Evolutionary conservation across 805 yeast species (phyloP), one percentile per base, ranked within the genome.

Genomic region (Saccharomycopsis javanensis): DNA sequence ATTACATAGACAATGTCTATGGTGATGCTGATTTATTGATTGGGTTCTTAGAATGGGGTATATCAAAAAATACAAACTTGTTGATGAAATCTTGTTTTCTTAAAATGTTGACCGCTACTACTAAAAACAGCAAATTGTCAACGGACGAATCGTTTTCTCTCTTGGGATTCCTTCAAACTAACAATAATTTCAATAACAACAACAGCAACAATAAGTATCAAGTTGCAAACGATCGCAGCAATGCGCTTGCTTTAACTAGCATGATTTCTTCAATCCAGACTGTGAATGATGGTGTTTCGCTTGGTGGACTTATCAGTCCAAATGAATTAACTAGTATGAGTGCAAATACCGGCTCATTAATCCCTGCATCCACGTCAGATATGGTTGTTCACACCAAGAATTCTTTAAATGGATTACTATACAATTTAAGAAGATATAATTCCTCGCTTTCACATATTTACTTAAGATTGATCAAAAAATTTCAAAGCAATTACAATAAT

Each of bases 31-130:
- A 51, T 27, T 30, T 16, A 13, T 27, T 35, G 16, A 28, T 31
- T 35, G 97, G 96, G 0, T 91, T 94, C 62, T 74, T 92, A 45
- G 80, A 80, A 56, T 94, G 98, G 98, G 95, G 96, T 0, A 75
- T 94, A 1, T 16, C 82, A 81, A 59, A 83, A 87, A 64, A 89
- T 83, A 60, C 88, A 88, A 15, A 59, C 51, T 84, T 92, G 8
- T 73, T 89, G 53, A 88, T 90, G 72, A 80, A 88, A 54, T 86
- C 98, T 0, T 80, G 96, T 0, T 89, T 85, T 64, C 82, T 91
- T 62, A 75, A 88, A 57, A 79, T 92, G 76, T 73, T 92, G 57
- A 83, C 95, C 2, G 84, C 94, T 5, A 73, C 48, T 23, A 42
- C 48, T 2, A 42, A 42, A 42, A 42, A 23, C 23, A 28, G 48